These are phyloP conservation scores for Fraxinus latifolia DNA, from an alignment of 305 asterid genomes.

Conservation along the genomic window DNA sequence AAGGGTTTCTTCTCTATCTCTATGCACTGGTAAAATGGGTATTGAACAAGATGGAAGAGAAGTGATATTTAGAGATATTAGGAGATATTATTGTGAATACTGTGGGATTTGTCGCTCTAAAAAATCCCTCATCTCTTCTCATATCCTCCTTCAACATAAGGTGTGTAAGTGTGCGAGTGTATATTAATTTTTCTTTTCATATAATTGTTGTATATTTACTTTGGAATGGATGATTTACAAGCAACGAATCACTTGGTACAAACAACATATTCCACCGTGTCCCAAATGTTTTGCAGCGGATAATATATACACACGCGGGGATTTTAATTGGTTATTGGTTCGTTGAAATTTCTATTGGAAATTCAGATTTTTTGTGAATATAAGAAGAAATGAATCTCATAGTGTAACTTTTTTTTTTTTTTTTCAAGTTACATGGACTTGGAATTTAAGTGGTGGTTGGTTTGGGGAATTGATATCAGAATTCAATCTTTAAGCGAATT, in stretches of 20 bases:
- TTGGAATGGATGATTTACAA: not conserved
- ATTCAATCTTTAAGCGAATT: not conserved
- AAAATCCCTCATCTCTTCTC: constrained; percentile 63
- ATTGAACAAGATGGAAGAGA: not conserved
- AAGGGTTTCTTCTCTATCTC: not conserved
- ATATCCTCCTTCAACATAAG: constrained; percentile 55
- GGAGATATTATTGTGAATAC: constrained; percentile 70
- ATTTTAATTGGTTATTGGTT: not conserved
- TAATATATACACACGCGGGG: not conserved
- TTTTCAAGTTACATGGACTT: not conserved
- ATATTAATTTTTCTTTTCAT: not conserved
- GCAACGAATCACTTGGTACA: not conserved
- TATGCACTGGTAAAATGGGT: not conserved
- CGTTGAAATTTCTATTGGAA: not conserved
- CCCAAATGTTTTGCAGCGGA: not conserved
- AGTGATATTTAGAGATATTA: constrained; percentile 60
- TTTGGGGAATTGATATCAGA: not conserved
- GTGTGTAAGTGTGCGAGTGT: constrained; percentile 25
- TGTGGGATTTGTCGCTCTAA: constrained; percentile 89
- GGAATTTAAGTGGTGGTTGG: not conserved
- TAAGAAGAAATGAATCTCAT: not conserved
- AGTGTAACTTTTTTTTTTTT: not conserved
- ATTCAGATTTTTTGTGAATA: not conserved
- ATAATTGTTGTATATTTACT: not conserved
- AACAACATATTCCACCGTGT: not conserved